phyloP scores from a whole-genome alignment of 2,329 filamentous ascomycete genomes.

The Penicillium palitans region DNA sequence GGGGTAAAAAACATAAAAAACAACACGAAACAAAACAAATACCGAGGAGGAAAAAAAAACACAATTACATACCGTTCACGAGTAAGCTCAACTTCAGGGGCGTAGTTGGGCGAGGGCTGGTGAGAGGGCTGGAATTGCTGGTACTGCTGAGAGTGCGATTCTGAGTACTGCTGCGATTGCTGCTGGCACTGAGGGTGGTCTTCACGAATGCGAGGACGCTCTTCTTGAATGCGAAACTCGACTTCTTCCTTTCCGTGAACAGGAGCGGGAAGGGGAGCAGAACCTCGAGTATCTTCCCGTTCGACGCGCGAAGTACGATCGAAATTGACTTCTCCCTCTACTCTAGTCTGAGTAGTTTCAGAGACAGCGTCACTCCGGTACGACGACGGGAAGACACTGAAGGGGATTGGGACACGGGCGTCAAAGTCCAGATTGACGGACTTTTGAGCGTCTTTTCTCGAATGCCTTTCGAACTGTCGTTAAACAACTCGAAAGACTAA shows the following conservation, averaged over 20 bases:
- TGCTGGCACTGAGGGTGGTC: conserved; percentile 13
- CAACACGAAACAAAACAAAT: background rate
- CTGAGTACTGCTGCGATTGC: conserved; percentile 7
- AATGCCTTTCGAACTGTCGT: conserved; percentile 53
- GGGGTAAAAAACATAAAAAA: background rate
- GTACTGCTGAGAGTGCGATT: conserved; percentile 9
- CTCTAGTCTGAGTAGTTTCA: conserved; percentile 69
- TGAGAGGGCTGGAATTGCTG: background rate
- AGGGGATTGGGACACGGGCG: conserved; percentile 97
- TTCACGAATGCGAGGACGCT: conserved; percentile 37
- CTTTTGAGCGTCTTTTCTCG: conserved; percentile 71
- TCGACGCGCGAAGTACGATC: conserved; percentile 77
- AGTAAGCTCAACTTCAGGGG: conserved; percentile 51
- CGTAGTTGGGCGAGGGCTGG: conserved; percentile 14
- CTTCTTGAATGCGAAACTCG: conserved; percentile 68
- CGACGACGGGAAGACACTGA: conserved; percentile 99
- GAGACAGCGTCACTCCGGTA: conserved; percentile 76
- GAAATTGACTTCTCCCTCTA: conserved; percentile 86
- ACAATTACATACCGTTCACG: conserved; percentile 51
- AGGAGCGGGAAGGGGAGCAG: conserved; percentile 63
- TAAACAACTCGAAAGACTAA: conserved; percentile 50
- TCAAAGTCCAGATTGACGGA: conserved; percentile 99
- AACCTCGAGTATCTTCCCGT: conserved; percentile 93
- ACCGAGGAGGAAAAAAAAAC: background rate
- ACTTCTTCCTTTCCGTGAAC: conserved; percentile 77